Percentiles rank a stretch among this genome's conserved stretches.
Conservation (phyloP, 2,329 filamentous ascomycete species). For the Ophiostoma sp. region DNA sequence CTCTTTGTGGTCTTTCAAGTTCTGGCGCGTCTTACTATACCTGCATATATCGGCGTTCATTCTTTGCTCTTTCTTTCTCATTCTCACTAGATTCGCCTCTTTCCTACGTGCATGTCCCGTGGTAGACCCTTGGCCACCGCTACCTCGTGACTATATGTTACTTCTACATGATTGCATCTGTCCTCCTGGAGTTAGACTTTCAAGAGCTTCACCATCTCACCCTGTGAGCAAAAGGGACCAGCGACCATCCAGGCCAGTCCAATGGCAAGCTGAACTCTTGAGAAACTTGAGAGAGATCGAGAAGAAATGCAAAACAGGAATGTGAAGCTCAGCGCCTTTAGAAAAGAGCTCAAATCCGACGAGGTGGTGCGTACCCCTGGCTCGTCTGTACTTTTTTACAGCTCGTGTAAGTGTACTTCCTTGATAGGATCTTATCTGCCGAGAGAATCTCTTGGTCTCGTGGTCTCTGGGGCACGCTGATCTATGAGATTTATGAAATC, state of each 20-base stretch:
- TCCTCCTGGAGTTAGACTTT: background rate
- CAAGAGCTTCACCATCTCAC: too few relatives aligned
- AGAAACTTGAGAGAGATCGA: background rate
- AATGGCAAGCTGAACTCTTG: too few relatives aligned
- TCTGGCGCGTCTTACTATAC: too few relatives aligned
- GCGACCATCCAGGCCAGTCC: too few relatives aligned
- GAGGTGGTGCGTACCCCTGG: background rate
- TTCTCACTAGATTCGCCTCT: too few relatives aligned
- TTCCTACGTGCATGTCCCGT: background rate
- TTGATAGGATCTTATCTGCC: background rate
- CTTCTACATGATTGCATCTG: background rate
- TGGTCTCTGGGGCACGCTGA: background rate
- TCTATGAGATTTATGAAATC: background rate
- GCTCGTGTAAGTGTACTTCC: background rate
- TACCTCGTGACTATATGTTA: background rate
- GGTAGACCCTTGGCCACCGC: too few relatives aligned
- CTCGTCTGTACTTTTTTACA: background rate
- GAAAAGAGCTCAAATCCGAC: too few relatives aligned
- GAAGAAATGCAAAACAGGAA: background rate
- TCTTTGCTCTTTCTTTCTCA: too few relatives aligned
- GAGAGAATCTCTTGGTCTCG: background rate
- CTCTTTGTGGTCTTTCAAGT: background rate
- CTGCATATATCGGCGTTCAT: too few relatives aligned
- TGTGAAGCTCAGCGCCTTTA: too few relatives aligned
- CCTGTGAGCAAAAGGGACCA: too few relatives aligned